Conservation (phyloP, 257 asterid species). For the Cynanchum wilfordii region DNA sequence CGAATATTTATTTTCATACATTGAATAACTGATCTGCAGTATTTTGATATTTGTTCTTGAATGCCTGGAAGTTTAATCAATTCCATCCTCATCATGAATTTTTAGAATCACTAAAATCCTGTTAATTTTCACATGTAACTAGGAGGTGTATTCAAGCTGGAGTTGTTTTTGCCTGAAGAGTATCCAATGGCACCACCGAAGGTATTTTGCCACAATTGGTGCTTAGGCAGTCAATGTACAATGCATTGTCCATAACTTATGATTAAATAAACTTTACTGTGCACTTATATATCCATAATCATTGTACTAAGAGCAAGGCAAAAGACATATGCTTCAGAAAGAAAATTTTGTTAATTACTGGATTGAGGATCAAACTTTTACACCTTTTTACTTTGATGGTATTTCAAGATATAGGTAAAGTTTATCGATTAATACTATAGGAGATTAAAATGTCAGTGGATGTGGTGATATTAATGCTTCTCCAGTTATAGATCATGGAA, state of each 20-base stretch:
- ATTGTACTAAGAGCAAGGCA: not conserved
- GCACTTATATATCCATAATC: not conserved
- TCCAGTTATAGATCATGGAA: not conserved
- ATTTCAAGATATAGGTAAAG: not conserved
- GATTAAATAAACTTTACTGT: not conserved
- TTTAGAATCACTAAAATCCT: not conserved
- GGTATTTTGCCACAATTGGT: constrained; percentile 29
- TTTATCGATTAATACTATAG: not conserved
- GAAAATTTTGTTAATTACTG: not conserved
- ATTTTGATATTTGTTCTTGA: not conserved
- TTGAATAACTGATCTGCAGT: not conserved
- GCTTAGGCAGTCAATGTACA: not conserved
- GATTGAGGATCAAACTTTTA: not conserved
- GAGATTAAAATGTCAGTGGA: not conserved
- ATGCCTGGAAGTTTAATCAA: not conserved
- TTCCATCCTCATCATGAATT: not conserved
- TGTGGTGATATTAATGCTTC: not conserved
- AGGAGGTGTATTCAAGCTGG: constrained; percentile 95
- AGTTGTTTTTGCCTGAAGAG: constrained; percentile 87
- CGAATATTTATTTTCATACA: not conserved
- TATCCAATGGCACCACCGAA: constrained; percentile 97
- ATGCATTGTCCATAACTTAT: not conserved
- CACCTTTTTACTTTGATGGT: not conserved
- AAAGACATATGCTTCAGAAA: not conserved
- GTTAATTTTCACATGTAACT: constrained; percentile 9